A percentile compares a stretch with the other conserved stretches of the same genome.
phyloP scores from a whole-genome alignment of 2,329 filamentous ascomycete species.

The Cladobotryum protrusum region DNA sequence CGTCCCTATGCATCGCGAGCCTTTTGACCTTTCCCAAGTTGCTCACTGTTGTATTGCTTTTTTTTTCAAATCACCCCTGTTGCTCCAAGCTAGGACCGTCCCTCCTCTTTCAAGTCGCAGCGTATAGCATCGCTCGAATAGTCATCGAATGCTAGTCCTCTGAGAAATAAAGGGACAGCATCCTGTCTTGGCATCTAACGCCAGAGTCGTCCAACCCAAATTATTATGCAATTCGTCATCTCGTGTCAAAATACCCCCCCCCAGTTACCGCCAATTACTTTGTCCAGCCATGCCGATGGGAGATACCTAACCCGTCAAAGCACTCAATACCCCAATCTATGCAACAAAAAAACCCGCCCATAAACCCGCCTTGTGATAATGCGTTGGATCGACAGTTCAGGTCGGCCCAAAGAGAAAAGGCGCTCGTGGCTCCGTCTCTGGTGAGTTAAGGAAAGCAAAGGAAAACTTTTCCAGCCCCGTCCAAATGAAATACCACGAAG shows the following conservation, averaged over 20 bases:
- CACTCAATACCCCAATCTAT: conserved; percentile 8
- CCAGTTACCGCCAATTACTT: conserved; percentile 6
- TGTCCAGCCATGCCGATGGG: conserved; percentile 7
- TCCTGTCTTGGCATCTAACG: background rate
- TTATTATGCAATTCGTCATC: conserved; percentile 8
- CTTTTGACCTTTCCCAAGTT: conserved; percentile 6
- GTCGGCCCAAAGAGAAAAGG: background rate
- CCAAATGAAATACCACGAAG: too few species aligned
- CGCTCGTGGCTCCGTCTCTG: background rate
- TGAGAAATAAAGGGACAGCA: background rate
- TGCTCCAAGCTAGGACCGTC: background rate
- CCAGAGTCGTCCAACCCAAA: conserved; percentile 1
- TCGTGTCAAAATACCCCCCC: conserved; percentile 7
- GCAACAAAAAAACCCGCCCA: conserved; percentile 9
- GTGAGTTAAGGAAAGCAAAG: too few species aligned
- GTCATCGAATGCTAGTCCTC: background rate
- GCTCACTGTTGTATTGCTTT: conserved; percentile 2
- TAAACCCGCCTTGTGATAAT: background rate
- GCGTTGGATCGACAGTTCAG: background rate
- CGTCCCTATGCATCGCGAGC: conserved; percentile 11
- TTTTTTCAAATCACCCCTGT: conserved; percentile 6
- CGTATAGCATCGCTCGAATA: background rate
- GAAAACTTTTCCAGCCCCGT: too few species aligned
- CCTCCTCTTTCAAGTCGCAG: background rate
- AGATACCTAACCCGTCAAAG: conserved; percentile 4